A percentile compares a stretch with the other conserved stretches of the same genome.
Conservation (phyloP, 257 asterid genomes). For the Leptodermis oblonga region DNA sequence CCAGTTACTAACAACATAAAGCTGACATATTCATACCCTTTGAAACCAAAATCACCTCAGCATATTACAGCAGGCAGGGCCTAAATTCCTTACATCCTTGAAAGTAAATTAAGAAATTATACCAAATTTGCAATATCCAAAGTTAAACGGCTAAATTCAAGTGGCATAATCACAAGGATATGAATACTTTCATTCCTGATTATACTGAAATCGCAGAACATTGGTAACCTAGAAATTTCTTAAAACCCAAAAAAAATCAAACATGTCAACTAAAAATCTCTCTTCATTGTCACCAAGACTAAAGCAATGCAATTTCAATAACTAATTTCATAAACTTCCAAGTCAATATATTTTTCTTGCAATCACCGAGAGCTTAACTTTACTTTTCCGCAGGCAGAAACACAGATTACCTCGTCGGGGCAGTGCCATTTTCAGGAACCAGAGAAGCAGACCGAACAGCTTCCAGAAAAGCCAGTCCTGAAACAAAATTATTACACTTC, state of each 20-base stretch:
- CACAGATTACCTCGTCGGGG: conserved; percentile 58
- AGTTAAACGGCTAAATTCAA: neutral
- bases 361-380: neutral
- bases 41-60: neutral
- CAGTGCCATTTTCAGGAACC: conserved; percentile 49
- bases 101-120: neutral
- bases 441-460: conserved; percentile 84
- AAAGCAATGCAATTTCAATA: neutral
- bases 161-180: neutral
- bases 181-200: neutral
- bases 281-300: neutral
- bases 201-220: neutral
- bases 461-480: conserved; percentile 79
- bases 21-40: neutral
- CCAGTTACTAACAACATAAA: neutral
- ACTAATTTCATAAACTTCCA: neutral
- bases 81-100: neutral
- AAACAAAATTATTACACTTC: conserved; percentile 5
- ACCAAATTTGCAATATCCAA: neutral
- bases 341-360: neutral
- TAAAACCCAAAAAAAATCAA: neutral
- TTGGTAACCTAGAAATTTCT: neutral
- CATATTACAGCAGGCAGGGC: neutral
- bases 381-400: neutral
- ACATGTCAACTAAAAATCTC: neutral